Percentiles rank a stretch among this genome's conserved stretches.
These are phyloP conservation scores for Eucalyptus urophylla DNA, from an alignment of 345 rosid genomes.

Conservation along the genomic window DNA sequence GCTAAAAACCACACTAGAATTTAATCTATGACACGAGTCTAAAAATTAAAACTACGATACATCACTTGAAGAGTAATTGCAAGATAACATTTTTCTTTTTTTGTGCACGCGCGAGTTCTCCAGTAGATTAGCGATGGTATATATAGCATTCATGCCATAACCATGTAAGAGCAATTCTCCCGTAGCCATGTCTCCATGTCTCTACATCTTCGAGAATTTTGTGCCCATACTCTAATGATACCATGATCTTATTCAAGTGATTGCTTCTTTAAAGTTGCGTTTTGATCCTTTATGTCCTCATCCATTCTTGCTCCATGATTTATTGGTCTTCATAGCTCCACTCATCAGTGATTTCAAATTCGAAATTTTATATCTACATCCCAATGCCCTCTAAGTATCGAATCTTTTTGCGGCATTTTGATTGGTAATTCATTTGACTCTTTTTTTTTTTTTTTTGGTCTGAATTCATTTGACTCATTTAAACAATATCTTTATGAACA, in stretches of 20 bases:
- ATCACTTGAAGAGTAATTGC: no score
- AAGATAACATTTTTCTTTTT: no score
- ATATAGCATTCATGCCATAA: no score
- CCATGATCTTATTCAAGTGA: background rate
- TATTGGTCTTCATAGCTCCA: accelerated
- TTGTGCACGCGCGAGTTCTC: accelerated
- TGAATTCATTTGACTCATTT: no score
- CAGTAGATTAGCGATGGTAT: background rate
- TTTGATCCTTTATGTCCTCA: no score
- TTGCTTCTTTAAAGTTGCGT: background rate
- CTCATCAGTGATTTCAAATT: background rate
- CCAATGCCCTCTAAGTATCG: accelerated
- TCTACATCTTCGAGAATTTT: background rate
- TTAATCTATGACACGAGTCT: no score
- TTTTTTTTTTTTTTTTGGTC: no score
- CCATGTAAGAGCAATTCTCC: background rate
- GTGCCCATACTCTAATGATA: background rate
- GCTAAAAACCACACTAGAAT: no score
- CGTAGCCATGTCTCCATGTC: background rate
- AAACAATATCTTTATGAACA: accelerated
- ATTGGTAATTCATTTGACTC: no score
- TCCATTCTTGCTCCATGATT: background rate
- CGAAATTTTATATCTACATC: background rate
- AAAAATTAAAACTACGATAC: no score
- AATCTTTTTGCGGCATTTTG: accelerated